Base-by-base conservation (phyloP, 106 monocot genomes). In the Dendrobium officinale region DNA sequence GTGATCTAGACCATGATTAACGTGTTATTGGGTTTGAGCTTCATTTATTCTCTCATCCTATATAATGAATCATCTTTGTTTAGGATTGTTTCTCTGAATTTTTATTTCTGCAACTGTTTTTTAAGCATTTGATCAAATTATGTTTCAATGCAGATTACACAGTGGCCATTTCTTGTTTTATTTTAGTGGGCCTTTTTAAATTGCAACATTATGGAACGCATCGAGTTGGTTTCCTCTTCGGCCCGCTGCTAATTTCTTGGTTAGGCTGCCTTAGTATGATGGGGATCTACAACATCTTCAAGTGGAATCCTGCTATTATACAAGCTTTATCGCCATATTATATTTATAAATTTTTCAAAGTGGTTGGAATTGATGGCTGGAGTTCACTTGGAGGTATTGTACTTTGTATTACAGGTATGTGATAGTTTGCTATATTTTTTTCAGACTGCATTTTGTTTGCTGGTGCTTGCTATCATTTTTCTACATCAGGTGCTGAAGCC, bases 121-220 rank as follows among this genome's bases (percentile, higher is more conserved):
- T 66, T 26, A 66, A 24, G 64, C 26, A 24, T 66, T 66, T 66
- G 64, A n/a, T 66, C 51, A 51, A 51, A 26, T 9, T 26, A 26
- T 66, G 10, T 72, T 78, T 61, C 11, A 55, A 43, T 85, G 81
- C 90, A 95, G 92, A 89, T 81, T 85, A 79, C 81, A 85, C 81
- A 9, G 82, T 91, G 11, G 19, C 86, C 11, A 77, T 88, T 77
- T 64, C 95, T 13, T 95, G 90, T 80, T 10, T 88, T 56, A 78
- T 93, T 79, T 82, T 93, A 67, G 45, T 86, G 27, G 91, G 73
- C 2, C 92, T 95, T 51, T 95, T 92, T 77, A 80, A 90, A 18
- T 79, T 95, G 78, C 95, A 92, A 86, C 90, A 90, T 51, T 89
- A 84, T 85, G 95, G 95, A 47, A 95, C 95, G 33, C 88, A 82